Percentiles rank a stretch among this genome's conserved stretches.
phyloP scores from a whole-genome alignment of 306 rosid genomes.

The Hippophae rhamnoides region DNA sequence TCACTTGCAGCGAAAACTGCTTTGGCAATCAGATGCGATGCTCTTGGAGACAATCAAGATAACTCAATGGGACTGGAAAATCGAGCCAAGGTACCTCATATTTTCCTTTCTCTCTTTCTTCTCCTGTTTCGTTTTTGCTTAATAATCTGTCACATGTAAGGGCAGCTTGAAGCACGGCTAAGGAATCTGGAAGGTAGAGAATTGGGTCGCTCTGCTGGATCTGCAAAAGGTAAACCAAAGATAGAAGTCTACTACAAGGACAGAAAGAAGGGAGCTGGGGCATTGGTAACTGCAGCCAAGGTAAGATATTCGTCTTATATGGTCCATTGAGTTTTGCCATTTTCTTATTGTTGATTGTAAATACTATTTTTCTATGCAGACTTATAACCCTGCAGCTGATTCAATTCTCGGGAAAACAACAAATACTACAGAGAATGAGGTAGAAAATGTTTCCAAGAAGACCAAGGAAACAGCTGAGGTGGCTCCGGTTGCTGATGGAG shows the following conservation, averaged over 20 bases:
- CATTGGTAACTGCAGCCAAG: constrained; percentile 75
- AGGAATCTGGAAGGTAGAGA: constrained; percentile 85
- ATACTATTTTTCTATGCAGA: constrained; percentile 31
- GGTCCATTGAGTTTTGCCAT: neutral
- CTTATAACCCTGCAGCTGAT: constrained; percentile 80
- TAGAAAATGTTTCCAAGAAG: constrained; percentile 25
- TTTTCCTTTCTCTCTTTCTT: neutral
- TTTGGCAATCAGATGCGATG: constrained; percentile 78
- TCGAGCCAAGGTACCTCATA: constrained; percentile 53
- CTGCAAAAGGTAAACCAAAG: constrained; percentile 88
- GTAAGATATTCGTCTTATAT: constrained; percentile 25
- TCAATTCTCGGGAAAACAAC: constrained; percentile 40
- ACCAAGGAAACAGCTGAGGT: constrained; percentile 22
- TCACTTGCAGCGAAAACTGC: constrained; percentile 87
- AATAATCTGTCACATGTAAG: neutral
- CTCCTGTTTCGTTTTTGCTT: neutral
- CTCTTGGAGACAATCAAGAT: constrained; percentile 71
- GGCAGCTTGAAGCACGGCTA: constrained; percentile 73
- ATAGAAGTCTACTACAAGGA: constrained; percentile 89
- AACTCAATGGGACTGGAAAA: constrained; percentile 81
- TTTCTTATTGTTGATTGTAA: neutral
- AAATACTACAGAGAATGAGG: constrained; percentile 16
- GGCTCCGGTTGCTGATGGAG: constrained; percentile 10
- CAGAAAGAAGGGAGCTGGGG: constrained; percentile 71
- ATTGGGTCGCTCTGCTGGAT: constrained; percentile 70